Evolutionary conservation across 371 early-diverging fungal species (phyloP).

Genomic region (Chytridium lagenaria): DNA sequence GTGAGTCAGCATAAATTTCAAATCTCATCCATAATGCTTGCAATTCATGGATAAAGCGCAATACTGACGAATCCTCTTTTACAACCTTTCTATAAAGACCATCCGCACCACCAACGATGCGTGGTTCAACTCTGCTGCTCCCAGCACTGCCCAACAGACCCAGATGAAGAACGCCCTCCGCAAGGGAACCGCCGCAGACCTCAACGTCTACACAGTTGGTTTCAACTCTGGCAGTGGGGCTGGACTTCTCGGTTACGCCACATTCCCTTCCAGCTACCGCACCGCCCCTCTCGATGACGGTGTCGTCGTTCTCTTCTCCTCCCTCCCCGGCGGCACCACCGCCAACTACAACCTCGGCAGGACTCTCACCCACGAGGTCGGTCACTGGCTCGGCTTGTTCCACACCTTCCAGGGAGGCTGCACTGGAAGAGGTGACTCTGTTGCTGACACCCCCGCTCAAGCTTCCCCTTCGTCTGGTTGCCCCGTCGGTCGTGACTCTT

Average conservation of each 20-base stretch:
- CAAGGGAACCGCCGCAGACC: conserved; percentile 9
- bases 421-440: conserved; percentile 27
- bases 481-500: conserved; percentile 26
- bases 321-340: conserved; percentile 21
- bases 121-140: conserved; percentile 13
- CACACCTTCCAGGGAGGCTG: conserved; percentile 39
- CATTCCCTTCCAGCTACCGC: conserved; percentile 26
- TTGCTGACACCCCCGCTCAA: conserved; percentile 34
- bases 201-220: conserved; percentile 31
- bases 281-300: conserved; percentile 23
- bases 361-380: conserved; percentile 35
- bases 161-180: conserved; percentile 21
- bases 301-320: conserved; percentile 26
- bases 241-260: conserved; percentile 27
- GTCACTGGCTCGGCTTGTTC: conserved; percentile 36
- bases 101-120: conserved; percentile 3
- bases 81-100: no score
- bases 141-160: conserved; percentile 9
- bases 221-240: conserved; percentile 20
- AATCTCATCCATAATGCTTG: no score
- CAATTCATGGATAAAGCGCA: no score
- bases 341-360: conserved; percentile 27
- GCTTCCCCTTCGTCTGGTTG: conserved; percentile 24
- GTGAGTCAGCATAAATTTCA: no score
- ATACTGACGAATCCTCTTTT: no score